phyloP scores from a whole-genome alignment of 345 rosid genomes.

The Heritiera fomes region DNA sequence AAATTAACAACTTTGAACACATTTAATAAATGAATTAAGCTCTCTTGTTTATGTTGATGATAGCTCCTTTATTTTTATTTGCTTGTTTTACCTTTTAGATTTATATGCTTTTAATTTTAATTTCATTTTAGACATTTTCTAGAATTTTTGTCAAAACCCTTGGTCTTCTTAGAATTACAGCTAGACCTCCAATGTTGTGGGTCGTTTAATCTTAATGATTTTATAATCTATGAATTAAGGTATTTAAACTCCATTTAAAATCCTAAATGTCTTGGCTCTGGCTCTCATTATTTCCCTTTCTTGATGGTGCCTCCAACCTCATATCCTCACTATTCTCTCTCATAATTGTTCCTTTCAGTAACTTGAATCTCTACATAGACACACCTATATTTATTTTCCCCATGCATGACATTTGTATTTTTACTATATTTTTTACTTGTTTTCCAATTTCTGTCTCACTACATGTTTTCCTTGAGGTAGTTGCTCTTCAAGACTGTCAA shows the following conservation, averaged over 20 bases:
- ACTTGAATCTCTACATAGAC: not conserved
- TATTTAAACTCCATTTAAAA: no score
- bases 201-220: no score
- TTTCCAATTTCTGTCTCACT: not conserved
- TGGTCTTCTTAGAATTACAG: not conserved
- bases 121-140: not conserved
- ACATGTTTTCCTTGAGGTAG: not conserved
- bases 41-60: not conserved
- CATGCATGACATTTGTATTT: not conserved
- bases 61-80: not conserved
- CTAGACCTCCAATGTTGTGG: not conserved
- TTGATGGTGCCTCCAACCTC: not conserved
- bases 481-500: not conserved
- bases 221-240: no score
- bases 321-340: not conserved
- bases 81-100: not conserved
- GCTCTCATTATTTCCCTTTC: not conserved
- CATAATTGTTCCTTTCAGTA: not conserved
- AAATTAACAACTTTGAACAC: not conserved
- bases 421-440: not conserved
- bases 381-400: not conserved
- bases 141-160: not conserved
- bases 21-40: no score
- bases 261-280: no score
- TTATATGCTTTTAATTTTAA: not conserved